Base-by-base conservation (phyloP, 2,329 filamentous ascomycete species). In the Penicillium sp. region DNA sequence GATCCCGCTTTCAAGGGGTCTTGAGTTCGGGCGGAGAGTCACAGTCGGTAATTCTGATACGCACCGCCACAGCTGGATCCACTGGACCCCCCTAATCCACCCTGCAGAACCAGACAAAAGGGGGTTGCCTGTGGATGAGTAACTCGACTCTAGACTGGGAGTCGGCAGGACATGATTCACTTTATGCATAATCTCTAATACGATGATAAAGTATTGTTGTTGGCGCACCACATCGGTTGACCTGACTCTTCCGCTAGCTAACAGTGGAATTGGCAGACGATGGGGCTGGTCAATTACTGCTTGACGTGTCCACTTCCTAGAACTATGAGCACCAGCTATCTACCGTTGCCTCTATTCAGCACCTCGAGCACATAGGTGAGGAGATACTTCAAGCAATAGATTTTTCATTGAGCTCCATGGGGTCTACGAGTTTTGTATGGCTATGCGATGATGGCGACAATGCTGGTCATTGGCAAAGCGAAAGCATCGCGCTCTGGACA, bases 51-150 rank as follows among this genome's bases (percentile, higher is more conserved):
- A 61, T 67, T 58, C 53, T 2, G 19, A 54, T 61, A 66, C 65
- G 60, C 65, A 66, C 65, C 62, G 64, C 66, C 66, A 67, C 65
- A 60, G 60, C 41, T 49, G 31, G 46, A 35, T 63, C 64, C 60
- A 63, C 64, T 49, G 43, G 53, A 31, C 59, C 46, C 63, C 64
- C 56, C 43, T 59, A 60, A 61, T 57, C 58, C 55, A 52, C 46
- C 56, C 44, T n/a, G 50, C 57, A 58, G 60, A 59, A 63, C 40
- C 24, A n/a, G 43, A 46, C 43, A 46, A 46, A 46, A 68, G 61
- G 64, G 66, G 65, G 61, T 57, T 60, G 55, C 40, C 33, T 22
- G 16, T 46, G 43, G 27, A 31, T 31, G 27, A 31, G 27, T n/a
- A n/a, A 22, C 41, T 44, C 19, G 41, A 27, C 39, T 11, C 31